Base-by-base conservation (phyloP, 1,284 basidiomycete species). In the Austroboletus niveus region DNA sequence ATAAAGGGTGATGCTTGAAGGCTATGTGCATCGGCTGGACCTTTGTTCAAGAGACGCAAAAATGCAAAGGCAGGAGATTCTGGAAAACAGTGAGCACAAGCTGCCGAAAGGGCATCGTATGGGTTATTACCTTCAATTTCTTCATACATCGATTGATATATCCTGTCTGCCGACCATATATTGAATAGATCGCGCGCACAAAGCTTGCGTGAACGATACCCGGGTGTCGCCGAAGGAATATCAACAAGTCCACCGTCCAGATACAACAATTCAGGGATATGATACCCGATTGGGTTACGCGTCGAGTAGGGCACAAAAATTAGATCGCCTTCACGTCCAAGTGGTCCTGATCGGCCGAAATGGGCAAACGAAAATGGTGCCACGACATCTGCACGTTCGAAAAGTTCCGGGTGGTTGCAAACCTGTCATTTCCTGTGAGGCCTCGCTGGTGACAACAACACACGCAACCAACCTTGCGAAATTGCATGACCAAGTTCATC, bases 401-500 rank as follows among this genome's bases (percentile, higher is more conserved):
- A 99, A 41, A 99, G 80, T 69, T 99, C 97, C 0, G 97, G 97
- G 64, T 99, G 97, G 64, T 98, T 99, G 79, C 96, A 99, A 57
- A 98, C 94, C 87, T 89, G 51, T 43, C 40, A 8, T n/a, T 45
- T 42, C 46, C 12, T 41, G 51, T 57, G 29, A 62, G 48, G 40
- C 36, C 15, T 42, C 3, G 9, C 8, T 41, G 32, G 22, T 47
- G 17, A 36, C 45, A 29, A 34, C 17, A 51, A 17, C 38, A 41
- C 29, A 41, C 51, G 36, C 17, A 31, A 3, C 69, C 39, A 45
- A 88, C 91, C 78, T 99, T 99, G 60, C 97, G 88, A 80, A 99
- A 99, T 72, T 99, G 97, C 97, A 99, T 99, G 58, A 99, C 96
- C 57, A 99, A 80, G 72, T 99, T 99, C 96, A 99, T 98, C 52